Conservation (phyloP, 208 protist genomes). For the Crithidia sp. region DNA sequence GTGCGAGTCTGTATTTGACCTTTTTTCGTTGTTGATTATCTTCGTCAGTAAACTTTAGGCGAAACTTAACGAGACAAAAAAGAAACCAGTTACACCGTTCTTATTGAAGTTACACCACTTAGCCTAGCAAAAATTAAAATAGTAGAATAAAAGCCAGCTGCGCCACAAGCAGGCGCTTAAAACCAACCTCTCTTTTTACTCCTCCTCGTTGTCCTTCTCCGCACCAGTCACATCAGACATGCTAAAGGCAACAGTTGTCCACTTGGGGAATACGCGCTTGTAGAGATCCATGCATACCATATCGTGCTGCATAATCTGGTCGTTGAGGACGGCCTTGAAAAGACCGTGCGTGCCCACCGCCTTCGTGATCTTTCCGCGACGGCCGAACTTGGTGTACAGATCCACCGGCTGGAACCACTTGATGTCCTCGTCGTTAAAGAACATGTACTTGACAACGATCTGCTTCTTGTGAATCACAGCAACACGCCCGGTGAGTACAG, state of each 20-base stretch:
- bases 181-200: not conserved
- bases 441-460: slow-evolving; percentile 96
- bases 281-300: slow-evolving; percentile 98
- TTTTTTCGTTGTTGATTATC: too few species aligned
- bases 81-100: not conserved
- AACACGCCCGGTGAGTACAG: slow-evolving; percentile 79
- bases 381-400: slow-evolving; percentile 95
- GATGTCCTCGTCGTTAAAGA: slow-evolving; percentile 96
- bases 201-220: slow-evolving; percentile 47
- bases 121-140: not conserved
- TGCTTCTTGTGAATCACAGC: slow-evolving; percentile 93
- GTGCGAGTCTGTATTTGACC: too few species aligned
- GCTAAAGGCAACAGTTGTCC: slow-evolving; percentile 86
- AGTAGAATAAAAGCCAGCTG: not conserved
- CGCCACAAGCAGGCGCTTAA: not conserved
- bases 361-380: slow-evolving; percentile 95
- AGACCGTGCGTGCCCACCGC: slow-evolving; percentile 96
- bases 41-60: not conserved
- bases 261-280: slow-evolving; percentile 96
- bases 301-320: slow-evolving; percentile 95
- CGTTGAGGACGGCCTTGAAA: slow-evolving; percentile 97
- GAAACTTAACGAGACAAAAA: not conserved
- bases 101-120: slow-evolving; percentile 9
- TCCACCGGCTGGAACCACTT: slow-evolving; percentile 97
- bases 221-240: slow-evolving; percentile 52